Conservation (phyloP, 495 filamentous ascomycete species). For the Pyronema domesticum region DNA sequence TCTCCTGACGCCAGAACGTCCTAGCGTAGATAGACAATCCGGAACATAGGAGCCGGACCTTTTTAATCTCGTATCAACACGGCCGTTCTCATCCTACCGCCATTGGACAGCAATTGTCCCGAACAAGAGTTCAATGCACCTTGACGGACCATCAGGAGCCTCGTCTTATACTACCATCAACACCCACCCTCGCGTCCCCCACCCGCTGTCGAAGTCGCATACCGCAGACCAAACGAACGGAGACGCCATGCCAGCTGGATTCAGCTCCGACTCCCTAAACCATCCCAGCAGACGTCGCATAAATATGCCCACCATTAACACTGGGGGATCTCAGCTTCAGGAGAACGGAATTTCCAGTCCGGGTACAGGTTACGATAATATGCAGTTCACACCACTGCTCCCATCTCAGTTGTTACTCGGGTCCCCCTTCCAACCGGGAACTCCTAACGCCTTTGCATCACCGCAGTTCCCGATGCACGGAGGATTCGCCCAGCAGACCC, state of each 20-base stretch:
- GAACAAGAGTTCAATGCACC: conserved; percentile 18
- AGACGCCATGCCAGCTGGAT: conserved; percentile 33
- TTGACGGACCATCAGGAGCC: conserved; percentile 14
- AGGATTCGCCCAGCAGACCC: conserved; percentile 53
- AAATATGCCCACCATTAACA: conserved; percentile 90
- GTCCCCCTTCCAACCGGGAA: conserved; percentile 91
- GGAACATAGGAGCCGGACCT: conserved; percentile 19
- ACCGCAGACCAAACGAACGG: conserved; percentile 49
- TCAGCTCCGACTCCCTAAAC: conserved; percentile 31
- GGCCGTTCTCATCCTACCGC: conserved; percentile 20
- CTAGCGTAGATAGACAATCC: conserved; percentile 10
- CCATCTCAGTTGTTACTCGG: conserved; percentile 88
- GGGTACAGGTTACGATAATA: conserved; percentile 66
- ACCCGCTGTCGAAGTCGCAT: conserved; percentile 55
- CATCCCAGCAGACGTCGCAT: conserved; percentile 58
- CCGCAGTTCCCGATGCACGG: conserved; percentile 78
- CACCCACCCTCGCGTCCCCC: conserved; percentile 34
- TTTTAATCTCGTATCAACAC: conserved; percentile 20
- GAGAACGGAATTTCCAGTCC: conserved; percentile 65
- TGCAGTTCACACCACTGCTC: conserved; percentile 93
- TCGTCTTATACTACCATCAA: conserved; percentile 17
- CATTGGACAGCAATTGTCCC: conserved; percentile 23
- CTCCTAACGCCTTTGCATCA: conserved; percentile 70
- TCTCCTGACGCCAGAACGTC: background rate
- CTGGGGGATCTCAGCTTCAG: conserved; percentile 36